These are phyloP conservation scores for Amoebophrya sp. DNA, from an alignment of 169 alveolate species.

Conservation along the genomic window DNA sequence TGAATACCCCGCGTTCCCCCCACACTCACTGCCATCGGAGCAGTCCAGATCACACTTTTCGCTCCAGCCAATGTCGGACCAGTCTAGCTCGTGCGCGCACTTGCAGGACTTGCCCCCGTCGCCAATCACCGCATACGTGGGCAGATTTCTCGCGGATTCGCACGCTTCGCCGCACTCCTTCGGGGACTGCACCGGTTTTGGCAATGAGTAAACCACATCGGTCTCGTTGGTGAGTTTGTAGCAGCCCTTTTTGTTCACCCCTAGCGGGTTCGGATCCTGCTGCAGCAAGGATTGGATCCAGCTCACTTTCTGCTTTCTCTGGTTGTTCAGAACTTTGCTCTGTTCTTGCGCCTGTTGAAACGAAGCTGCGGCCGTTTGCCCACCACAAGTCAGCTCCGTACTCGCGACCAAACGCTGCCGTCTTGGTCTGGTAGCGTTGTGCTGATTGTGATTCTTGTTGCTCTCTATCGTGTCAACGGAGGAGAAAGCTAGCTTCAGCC, in stretches of 20 bases:
- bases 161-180: neutral
- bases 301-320: no score
- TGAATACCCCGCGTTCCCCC: neutral
- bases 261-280: neutral
- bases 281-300: no score
- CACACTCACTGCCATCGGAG: neutral
- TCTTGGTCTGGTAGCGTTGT: no score
- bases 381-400: no score
- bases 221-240: neutral
- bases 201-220: neutral
- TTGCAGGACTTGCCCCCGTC: neutral
- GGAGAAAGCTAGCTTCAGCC: no score
- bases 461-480: no score
- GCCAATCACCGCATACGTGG: neutral
- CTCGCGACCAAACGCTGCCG: no score
- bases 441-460: no score
- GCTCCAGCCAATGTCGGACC: neutral
- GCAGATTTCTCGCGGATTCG: neutral
- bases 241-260: neutral
- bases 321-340: no score
- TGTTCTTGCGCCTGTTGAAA: no score
- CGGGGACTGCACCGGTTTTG: no score
- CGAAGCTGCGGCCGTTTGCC: no score
- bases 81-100: neutral
- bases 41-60: neutral